Evolutionary conservation across 768 basidiomycete species (phyloP).

Genomic region (Hortiboletus flavorubellus): DNA sequence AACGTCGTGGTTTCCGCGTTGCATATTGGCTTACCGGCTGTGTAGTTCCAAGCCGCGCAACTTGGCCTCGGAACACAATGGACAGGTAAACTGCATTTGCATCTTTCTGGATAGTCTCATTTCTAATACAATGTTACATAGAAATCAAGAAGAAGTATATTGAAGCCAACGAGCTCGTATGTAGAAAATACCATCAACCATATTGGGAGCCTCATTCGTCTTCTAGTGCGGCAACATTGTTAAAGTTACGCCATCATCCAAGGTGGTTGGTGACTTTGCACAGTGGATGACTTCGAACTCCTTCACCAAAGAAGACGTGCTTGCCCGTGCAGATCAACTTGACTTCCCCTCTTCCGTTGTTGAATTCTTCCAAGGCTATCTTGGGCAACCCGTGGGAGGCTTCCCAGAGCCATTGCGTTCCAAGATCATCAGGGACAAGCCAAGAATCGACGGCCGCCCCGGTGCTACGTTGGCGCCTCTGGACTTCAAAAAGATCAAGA

Average conservation of each 20-base stretch:
- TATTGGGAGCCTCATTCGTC: conserved; percentile 4
- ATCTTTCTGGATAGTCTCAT: conserved; percentile 8
- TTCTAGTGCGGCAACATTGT: conserved; percentile 91
- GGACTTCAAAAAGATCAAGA: conserved; percentile 96
- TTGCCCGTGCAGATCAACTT: conserved; percentile 80
- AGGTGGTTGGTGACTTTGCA: conserved; percentile 98
- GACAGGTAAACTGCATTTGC: conserved; percentile 51
- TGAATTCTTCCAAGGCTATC: conserved; percentile 99
- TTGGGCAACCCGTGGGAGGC: conserved; percentile 96
- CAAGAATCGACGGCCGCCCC: conserved; percentile 90
- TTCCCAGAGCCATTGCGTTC: conserved; percentile 97
- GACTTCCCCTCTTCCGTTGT: conserved; percentile 98
- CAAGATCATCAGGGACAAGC: conserved; percentile 89
- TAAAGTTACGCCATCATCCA: conserved; percentile 99
- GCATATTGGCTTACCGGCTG: conserved; percentile 17
- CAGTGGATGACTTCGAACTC: conserved; percentile 99
- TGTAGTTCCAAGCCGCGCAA: conserved; percentile 96
- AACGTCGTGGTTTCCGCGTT: conserved; percentile 14
- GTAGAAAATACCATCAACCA: conserved; percentile 23
- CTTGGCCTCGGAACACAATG: conserved; percentile 96
- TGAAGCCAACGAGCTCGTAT: conserved; percentile 91
- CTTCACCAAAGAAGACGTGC: conserved; percentile 80
- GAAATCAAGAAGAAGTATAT: conserved; percentile 99
- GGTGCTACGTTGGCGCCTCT: conserved; percentile 84
- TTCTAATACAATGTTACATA: conserved; percentile 26